These are phyloP conservation scores for Eimeria necatrix DNA, from an alignment of 169 alveolate genomes.

Conservation along the genomic window DNA sequence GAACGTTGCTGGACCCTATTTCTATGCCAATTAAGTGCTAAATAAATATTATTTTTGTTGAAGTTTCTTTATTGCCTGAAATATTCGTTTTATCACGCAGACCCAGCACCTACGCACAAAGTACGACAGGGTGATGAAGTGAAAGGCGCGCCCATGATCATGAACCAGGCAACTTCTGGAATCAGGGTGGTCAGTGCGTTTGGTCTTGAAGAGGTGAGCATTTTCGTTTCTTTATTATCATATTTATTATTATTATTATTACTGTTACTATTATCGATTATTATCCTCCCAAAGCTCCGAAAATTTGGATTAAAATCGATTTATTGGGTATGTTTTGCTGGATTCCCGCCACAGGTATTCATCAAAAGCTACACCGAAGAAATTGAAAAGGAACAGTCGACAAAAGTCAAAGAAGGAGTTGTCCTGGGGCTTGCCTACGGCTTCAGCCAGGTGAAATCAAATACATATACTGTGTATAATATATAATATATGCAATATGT, in stretches of 20 bases:
- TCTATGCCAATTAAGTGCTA: too few species aligned
- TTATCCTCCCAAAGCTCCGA: too few species aligned
- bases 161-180: slow-evolving; percentile 70
- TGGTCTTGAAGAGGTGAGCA: slow-evolving; percentile 68
- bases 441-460: slow-evolving; percentile 63
- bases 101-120: not conserved
- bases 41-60: not conserved
- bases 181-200: slow-evolving; percentile 72
- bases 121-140: not conserved
- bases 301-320: not conserved
- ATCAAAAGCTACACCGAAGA: slow-evolving; percentile 42
- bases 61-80: not conserved
- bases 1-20: too few species aligned
- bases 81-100: not conserved
- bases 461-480: not conserved
- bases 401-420: slow-evolving; percentile 42
- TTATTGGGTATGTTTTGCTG: not conserved
- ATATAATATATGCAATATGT: too few species aligned
- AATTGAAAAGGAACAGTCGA: not conserved
- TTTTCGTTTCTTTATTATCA: not conserved
- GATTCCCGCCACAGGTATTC: slow-evolving; percentile 2
- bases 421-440: slow-evolving; percentile 73
- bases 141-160: slow-evolving; percentile 29
- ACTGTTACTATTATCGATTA: too few species aligned
- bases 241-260: too few species aligned